Base-by-base conservation (phyloP, 1,139 yeast species). In the Protomyces arabidopsidicola region DNA sequence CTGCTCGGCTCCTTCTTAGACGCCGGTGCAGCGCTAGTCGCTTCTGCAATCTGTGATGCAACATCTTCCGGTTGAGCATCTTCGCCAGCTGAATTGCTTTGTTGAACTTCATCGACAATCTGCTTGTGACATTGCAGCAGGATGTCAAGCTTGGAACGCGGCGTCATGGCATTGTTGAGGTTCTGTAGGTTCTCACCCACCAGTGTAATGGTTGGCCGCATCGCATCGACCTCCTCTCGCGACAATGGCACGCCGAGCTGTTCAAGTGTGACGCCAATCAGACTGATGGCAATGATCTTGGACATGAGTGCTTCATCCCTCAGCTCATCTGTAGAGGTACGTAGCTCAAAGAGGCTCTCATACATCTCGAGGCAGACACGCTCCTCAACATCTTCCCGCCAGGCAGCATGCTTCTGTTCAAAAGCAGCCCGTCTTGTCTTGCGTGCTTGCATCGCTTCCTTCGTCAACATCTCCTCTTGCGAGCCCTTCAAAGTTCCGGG, bases 351-450 rank as follows among this genome's bases (percentile, higher is more conserved):
- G 12, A 66, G 65, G 38, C 57, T 63, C 27, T 56, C 63, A 27
- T 65, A 64, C 58, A 65, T 45, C 35, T 55, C 57, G 3, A 45
- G 34, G 42, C 68, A 66, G 2, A 65, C 65, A 20, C 62, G 53
- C 18, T 63, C 54, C 38, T 66, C 67, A n/a, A 65, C 36, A 18
- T 60, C 63, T 27, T 60, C 63, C 20, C 54, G 22, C 63, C 63
- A 60, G 2, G 45, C 53, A 34, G n/a, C 48, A 14, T 56, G 36
- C 45, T 53, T 53, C n/a, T 18, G 8, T n/a, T 60, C 63, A 10
- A 31, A 18, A 12, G 31, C 48, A 3, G 24, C 14, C 22, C 63
- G 38, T 27, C 39, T 16, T 2, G 9, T 31, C 20, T 53, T 60
- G n/a, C 48, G 58, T 38, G 42, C 50, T 9, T 56, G 53, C 22